Evolutionary conservation across 2,329 filamentous ascomycete species (phyloP), one percentile per base, ranked within the genome.

Genomic region (Emmonsiellopsis sp.): DNA sequence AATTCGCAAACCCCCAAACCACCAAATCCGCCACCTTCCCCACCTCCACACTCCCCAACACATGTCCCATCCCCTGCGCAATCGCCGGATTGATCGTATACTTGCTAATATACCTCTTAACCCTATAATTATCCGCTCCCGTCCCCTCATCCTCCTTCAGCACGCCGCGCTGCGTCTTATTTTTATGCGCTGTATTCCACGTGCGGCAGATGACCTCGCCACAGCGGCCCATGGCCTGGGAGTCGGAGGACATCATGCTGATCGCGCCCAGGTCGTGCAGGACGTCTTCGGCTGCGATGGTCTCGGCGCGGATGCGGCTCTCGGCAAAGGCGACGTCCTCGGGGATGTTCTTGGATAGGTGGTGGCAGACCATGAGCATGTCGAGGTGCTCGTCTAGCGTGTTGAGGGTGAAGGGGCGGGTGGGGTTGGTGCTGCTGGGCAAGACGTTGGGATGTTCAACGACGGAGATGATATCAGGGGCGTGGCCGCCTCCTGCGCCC

Each of bases 281-380:
- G 1, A 97, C 90, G 68, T 97, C 92, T 75, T 97, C 92, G 26
- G 92, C 92, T 0, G 91, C 92, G 65, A 97, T 97, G 37, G 92
- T 97, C 74, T 97, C 91, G 59, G 89, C 89, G 55, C 92, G 87
- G 70, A 97, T 97, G 40, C 92, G 88, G 37, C 84, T 89, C 73
- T 97, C 92, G 47, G 92, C 92, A 65, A 97, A 97, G 1, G 91
- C 90, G 11, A 97, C 86, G 67, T 97, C 92, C 73, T 97, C 92
- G 54, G 91, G 89, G 55, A 96, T 96, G 70, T 95, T 85, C 70
- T 88, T 89, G 51, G 85, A 90, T 8, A 97, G 76, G 66, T 97
- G 92, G 70, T 97, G 92, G 76, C 92, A 97, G 38, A 95, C 89
- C 92, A 96, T 96, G 46, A 96, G 76, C 92, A 97, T 97, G 73